Percentiles rank a stretch among this genome's conserved stretches.
Conservation (phyloP, 1,284 basidiomycete species). For the Moniliella sp. region DNA sequence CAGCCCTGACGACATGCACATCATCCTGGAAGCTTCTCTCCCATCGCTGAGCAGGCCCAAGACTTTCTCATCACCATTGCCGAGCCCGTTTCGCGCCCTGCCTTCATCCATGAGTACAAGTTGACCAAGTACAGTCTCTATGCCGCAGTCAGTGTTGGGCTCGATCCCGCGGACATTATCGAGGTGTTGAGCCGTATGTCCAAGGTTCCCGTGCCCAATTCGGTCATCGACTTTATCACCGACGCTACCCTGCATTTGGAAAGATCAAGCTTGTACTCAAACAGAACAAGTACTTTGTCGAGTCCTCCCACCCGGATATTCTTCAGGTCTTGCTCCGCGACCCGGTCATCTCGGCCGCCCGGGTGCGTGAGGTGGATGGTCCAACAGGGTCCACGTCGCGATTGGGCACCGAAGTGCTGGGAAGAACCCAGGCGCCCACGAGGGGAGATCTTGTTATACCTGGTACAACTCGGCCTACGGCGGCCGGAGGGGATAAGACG, state of each 20-base stretch:
- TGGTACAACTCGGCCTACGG: conserved; percentile 9
- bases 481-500: conserved; percentile 6
- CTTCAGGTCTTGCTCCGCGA: conserved; percentile 26
- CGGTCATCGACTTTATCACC: conserved; percentile 25
- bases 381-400: neutral
- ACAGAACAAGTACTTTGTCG: conserved; percentile 33
- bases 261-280: conserved; percentile 34
- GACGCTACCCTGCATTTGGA: conserved; percentile 29
- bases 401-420: conserved; percentile 8
- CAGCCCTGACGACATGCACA: conserved; percentile 27
- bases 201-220: conserved; percentile 26
- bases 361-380: conserved; percentile 12
- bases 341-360: conserved; percentile 19
- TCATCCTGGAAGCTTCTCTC: conserved; percentile 36
- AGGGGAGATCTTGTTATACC: conserved; percentile 23
- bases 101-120: conserved; percentile 98
- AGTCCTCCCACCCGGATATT: conserved; percentile 28
- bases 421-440: conserved; percentile 15
- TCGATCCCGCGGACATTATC: conserved; percentile 94
- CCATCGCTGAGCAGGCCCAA: conserved; percentile 90
- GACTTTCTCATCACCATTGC: conserved; percentile 95
- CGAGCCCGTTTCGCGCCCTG: conserved; percentile 82
- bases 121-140: conserved; percentile 92
- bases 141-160: conserved; percentile 88
- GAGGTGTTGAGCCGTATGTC: conserved; percentile 45